Conservation (phyloP, 169 alveolate species). For the Plasmodium adleri region DNA sequence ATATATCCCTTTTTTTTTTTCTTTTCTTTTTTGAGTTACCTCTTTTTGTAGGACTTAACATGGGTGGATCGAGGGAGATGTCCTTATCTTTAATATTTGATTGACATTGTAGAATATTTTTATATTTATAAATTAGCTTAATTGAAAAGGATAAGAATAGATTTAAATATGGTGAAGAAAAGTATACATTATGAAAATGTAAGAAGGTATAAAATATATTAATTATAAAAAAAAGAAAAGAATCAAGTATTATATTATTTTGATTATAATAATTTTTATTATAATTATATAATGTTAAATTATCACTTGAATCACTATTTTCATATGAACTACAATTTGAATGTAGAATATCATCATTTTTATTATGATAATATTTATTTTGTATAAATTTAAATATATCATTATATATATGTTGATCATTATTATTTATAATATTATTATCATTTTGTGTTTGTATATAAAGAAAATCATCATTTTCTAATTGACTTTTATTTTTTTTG, state of each 20-base stretch:
- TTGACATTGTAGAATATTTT: not conserved
- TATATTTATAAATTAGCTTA: constrained; percentile 35
- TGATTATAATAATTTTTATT: constrained; percentile 21
- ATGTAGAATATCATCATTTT: constrained; percentile 16
- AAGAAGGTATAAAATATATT: constrained; percentile 31
- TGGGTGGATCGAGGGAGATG: too few species aligned
- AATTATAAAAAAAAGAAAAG: constrained; percentile 33
- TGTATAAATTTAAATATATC: constrained; percentile 4
- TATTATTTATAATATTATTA: constrained; percentile 19
- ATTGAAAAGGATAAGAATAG: constrained; percentile 35
- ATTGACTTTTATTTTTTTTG: constrained; percentile 14
- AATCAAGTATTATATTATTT: constrained; percentile 22
- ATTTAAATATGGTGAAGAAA: constrained; percentile 56
- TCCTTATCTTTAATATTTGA: too few species aligned
- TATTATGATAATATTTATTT: constrained; percentile 7
- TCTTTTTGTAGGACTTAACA: too few species aligned
- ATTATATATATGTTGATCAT: constrained; percentile 10
- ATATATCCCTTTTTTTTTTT: too few species aligned
- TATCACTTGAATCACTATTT: constrained; percentile 66
- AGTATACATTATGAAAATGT: constrained; percentile 52
- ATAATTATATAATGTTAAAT: constrained; percentile 27
- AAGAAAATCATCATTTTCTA: constrained; percentile 43
- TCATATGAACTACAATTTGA: constrained; percentile 49
- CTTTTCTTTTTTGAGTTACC: too few species aligned
- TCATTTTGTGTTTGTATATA: constrained; percentile 14